Percentiles rank a stretch among this genome's conserved stretches.
Conservation (phyloP, 495 filamentous ascomycete genomes). For the Daldinia loculata region DNA sequence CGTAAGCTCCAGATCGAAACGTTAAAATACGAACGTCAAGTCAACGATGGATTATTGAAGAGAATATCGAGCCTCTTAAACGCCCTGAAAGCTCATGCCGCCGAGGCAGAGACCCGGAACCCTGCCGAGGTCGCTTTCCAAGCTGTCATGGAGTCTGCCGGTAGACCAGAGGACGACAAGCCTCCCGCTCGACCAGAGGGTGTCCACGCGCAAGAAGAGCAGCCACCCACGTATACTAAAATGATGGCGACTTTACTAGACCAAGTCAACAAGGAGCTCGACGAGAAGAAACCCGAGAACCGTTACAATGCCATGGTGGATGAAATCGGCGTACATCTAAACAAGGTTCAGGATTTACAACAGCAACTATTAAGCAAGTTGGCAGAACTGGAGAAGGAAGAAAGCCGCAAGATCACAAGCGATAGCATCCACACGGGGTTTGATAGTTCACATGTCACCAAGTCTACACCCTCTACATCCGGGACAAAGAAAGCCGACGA, state of each 20-base stretch:
- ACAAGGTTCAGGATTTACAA: constrained; percentile 81
- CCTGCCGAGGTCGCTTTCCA: constrained; percentile 87
- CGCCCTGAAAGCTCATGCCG: constrained; percentile 72
- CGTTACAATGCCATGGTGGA: constrained; percentile 75
- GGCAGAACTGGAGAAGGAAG: constrained; percentile 84
- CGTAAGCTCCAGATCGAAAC: constrained; percentile 89
- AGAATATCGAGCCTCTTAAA: constrained; percentile 81
- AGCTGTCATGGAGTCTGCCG: constrained; percentile 79
- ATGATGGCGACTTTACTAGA: constrained; percentile 95
- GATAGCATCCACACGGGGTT: constrained; percentile 93
- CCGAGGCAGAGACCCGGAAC: constrained; percentile 67
- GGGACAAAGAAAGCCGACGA: constrained; percentile 53
- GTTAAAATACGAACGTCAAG: constrained; percentile 87
- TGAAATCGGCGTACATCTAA: constrained; percentile 76
- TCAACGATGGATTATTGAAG: constrained; percentile 88
- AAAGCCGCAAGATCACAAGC: constrained; percentile 90
- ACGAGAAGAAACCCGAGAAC: constrained; percentile 70
- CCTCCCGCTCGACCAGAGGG: constrained; percentile 76
- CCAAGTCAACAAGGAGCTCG: constrained; percentile 90
- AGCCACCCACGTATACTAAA: constrained; percentile 83
- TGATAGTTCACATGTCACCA: constrained; percentile 78
- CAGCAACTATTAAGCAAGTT: constrained; percentile 75
- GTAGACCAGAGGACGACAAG: constrained; percentile 70
- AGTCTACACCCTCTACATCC: constrained; percentile 56
- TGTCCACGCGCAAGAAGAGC: constrained; percentile 76